Percentiles rank a stretch among this genome's conserved stretches.
phyloP scores from a whole-genome alignment of 129 eudicot genomes.

The Pulicaria dysenterica region DNA sequence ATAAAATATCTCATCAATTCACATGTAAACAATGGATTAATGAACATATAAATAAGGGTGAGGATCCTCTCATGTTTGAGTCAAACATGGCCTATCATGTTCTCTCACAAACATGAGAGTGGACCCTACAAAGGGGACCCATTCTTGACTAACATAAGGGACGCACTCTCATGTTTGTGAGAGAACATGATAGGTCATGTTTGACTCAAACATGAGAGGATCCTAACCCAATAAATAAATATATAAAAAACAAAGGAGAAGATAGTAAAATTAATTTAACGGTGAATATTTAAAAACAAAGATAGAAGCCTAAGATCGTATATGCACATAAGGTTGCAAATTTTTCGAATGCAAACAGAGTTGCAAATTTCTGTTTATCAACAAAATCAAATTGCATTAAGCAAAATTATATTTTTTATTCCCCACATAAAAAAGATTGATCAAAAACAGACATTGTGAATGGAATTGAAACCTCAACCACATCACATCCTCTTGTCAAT shows the following conservation, averaged over 20 bases:
- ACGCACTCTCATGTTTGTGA: too few relatives aligned
- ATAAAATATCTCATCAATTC: neutral
- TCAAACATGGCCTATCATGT: too few relatives aligned
- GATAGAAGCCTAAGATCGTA: neutral
- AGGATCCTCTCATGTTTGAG: too few relatives aligned
- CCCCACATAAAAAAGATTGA: neutral
- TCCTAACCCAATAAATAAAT: neutral
- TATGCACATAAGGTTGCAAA: neutral
- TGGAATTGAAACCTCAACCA: constrained; percentile 1
- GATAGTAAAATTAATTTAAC: too few relatives aligned
- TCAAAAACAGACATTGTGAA: neutral
- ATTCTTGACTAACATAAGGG: too few relatives aligned
- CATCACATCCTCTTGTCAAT: too few relatives aligned
- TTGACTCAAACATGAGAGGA: too few relatives aligned
- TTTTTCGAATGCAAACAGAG: neutral
- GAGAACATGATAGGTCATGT: too few relatives aligned
- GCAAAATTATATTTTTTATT: neutral
- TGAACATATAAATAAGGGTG: neutral
- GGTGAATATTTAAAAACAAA: too few relatives aligned
- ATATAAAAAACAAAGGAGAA: too few relatives aligned
- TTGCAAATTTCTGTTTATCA: neutral
- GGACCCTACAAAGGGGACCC: too few relatives aligned
- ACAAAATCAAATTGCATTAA: neutral
- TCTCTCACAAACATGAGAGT: too few relatives aligned
- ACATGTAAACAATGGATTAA: neutral